Base-by-base conservation (phyloP, 495 filamentous ascomycete genomes). In the Staphylotrichum longicolle region DNA sequence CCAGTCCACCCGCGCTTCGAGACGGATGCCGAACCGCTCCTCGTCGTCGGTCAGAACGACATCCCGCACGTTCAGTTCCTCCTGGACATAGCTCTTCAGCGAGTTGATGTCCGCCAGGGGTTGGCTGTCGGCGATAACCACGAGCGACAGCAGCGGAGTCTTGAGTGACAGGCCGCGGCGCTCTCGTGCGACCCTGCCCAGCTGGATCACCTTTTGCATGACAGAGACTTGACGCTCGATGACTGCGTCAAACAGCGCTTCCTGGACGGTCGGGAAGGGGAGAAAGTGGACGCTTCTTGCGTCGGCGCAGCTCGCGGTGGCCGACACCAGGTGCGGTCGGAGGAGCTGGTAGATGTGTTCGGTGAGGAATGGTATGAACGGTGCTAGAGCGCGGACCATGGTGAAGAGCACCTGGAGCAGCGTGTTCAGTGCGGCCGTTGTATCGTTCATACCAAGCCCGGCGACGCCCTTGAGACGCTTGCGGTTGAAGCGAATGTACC, bases 361-460 rank as follows among this genome's bases (percentile, higher is more conserved):
- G 55, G 91, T 90, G 64, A 97, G 75, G 78, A 96, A 97, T 4
- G 92, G 92, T 3, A 86, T 93, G 77, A 97, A 97, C 10, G 92
- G 93, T 37, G 92, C 91, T 40, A 96, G 80, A n/a, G 87, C 88
- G 40, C 91, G 80, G 62, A 86, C 83, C 10, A 96, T 78, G 5
- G 89, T 96, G 77, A 86, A 96, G 10, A 96, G 80, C 54, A 95
- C 90, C 74, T 96, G 91, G 63, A 93, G 96, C 9, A 96, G 83
- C 11, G 92, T 91, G 70, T 96, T 93, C 54, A 96, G 78, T 11
- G 92, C 92, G 71, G 92, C 87, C 47, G 85, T 73, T 33, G 92
- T 96, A 68, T 96, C 91, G 39, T 40, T 91, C 33, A 95, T n/a
- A 7, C 37, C 51, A 2, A 50, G 47, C 7, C 15, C 37, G 7